Evolutionary conservation across 108 stramenopile genomes (phyloP).

Genomic region (Skeletonema potamos): DNA sequence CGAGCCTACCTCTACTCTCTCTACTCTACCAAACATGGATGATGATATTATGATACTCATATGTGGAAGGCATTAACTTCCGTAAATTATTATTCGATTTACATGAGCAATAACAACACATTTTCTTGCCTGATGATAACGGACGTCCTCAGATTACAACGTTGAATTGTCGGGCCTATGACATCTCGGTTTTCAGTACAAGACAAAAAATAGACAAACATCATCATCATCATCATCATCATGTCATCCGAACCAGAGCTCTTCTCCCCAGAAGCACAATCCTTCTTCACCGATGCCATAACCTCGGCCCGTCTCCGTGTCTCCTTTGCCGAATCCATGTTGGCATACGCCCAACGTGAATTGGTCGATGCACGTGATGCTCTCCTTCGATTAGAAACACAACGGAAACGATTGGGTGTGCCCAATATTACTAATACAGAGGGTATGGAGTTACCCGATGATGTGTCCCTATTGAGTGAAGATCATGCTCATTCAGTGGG

Average conservation of each 20-base stretch:
- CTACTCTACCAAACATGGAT: no score
- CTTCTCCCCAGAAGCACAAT: neutral
- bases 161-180: no score
- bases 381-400: neutral
- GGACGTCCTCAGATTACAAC: no score
- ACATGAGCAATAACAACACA: no score
- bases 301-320: neutral
- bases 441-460: neutral
- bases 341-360: neutral
- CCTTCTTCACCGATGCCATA: neutral
- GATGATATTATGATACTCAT: no score
- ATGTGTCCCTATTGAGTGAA: neutral
- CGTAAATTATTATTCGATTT: no score
- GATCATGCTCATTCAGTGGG: neutral
- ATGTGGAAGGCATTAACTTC: no score
- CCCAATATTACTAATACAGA: neutral
- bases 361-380: slow-evolving; percentile 2
- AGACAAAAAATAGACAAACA: no score
- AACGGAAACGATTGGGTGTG: neutral
- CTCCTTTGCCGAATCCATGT: neutral
- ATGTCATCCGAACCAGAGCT: neutral
- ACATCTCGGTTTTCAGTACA: no score
- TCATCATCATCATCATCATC: no score
- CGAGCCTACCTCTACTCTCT: no score
- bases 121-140: no score